Percentiles rank a stretch among this genome's conserved stretches.
These are phyloP conservation scores for Davidsoniella australis DNA, from an alignment of 2,329 filamentous ascomycete genomes.

Conservation along the genomic window DNA sequence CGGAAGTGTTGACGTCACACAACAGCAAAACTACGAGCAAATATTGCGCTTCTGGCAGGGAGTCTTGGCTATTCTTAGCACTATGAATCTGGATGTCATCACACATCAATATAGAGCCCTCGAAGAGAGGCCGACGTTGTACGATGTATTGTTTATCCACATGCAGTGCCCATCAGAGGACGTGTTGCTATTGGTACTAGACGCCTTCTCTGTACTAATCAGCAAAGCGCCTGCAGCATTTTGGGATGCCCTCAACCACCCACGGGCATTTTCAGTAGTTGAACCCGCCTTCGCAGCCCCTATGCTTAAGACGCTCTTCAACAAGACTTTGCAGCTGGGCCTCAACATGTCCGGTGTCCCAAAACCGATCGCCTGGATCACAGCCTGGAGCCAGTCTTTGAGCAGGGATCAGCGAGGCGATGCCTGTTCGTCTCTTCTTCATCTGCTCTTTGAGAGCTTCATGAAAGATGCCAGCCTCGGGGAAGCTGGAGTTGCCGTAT, in stretches of 20 bases:
- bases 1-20: slow-evolving; percentile 27
- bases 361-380: slow-evolving; percentile 61
- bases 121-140: slow-evolving; percentile 61
- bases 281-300: slow-evolving; percentile 68
- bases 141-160: slow-evolving; percentile 39
- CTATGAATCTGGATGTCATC: slow-evolving; percentile 57
- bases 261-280: slow-evolving; percentile 63
- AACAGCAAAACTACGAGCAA: slow-evolving; percentile 21
- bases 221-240: slow-evolving; percentile 63
- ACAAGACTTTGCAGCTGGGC: slow-evolving; percentile 34
- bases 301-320: slow-evolving; percentile 42
- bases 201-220: slow-evolving; percentile 52
- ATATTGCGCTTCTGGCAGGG: slow-evolving; percentile 68
- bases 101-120: slow-evolving; percentile 63
- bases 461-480: slow-evolving; percentile 37
- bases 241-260: slow-evolving; percentile 74
- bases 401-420: slow-evolving; percentile 59
- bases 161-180: slow-evolving; percentile 34
- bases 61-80: slow-evolving; percentile 54
- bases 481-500: slow-evolving; percentile 39
- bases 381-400: slow-evolving; percentile 61
- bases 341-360: slow-evolving; percentile 20
- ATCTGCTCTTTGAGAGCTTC: slow-evolving; percentile 53
- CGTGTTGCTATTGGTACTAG: slow-evolving; percentile 51
- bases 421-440: slow-evolving; percentile 61